phyloP scores from a whole-genome alignment of 805 yeast species.

The Dipodascus albidus region DNA sequence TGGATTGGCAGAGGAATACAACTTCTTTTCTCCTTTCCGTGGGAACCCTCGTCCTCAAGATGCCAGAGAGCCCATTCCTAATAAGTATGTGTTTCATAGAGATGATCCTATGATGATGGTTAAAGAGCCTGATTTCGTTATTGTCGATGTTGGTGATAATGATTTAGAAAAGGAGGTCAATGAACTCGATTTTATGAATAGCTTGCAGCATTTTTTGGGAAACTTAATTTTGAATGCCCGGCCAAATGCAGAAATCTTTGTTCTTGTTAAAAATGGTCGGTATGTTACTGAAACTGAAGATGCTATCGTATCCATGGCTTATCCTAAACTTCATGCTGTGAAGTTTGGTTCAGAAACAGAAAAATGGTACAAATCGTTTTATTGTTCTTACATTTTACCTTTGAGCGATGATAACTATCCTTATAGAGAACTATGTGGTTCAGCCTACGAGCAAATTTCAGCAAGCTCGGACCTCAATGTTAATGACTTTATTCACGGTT shows the following conservation, averaged over 20 bases:
- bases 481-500: background rate
- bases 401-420: background rate
- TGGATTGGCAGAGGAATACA: conserved; percentile 8
- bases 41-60: conserved; percentile 7
- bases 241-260: conserved; percentile 1
- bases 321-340: conserved; percentile 2
- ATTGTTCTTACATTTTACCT: background rate
- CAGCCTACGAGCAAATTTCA: background rate
- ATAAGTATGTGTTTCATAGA: conserved; percentile 4
- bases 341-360: background rate
- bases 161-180: conserved; percentile 6
- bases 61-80: conserved; percentile 7
- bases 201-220: conserved; percentile 6
- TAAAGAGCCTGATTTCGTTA: conserved; percentile 7
- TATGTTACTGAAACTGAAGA: conserved; percentile 3
- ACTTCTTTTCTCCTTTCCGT: conserved; percentile 5
- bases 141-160: conserved; percentile 7
- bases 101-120: conserved; percentile 5
- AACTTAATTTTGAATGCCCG: conserved; percentile 3
- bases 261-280: background rate
- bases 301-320: background rate
- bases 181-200: conserved; percentile 2
- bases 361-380: conserved; percentile 2
- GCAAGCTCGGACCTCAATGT: background rate
- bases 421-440: conserved; percentile 1